Evolutionary conservation across 2,329 filamentous ascomycete genomes (phyloP).

Genomic region (Colletotrichum plurivorum): DNA sequence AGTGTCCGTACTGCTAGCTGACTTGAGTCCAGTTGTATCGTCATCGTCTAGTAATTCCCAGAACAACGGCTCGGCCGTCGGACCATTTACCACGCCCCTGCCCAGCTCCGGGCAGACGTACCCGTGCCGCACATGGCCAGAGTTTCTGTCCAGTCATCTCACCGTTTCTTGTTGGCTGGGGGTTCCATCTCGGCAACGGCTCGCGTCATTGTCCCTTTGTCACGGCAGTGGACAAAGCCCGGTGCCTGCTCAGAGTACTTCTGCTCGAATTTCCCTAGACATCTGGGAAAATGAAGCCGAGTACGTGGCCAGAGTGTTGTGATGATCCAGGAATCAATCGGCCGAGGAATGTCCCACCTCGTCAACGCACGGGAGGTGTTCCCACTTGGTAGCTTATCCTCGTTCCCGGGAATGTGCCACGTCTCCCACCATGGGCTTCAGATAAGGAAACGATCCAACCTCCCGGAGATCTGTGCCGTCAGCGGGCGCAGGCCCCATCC

Average conservation of each 20-base stretch:
- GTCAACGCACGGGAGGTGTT: neutral
- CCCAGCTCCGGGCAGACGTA: neutral
- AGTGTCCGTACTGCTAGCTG: no score
- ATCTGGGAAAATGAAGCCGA: neutral
- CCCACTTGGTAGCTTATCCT: neutral
- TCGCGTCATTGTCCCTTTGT: neutral
- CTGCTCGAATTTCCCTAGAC: neutral
- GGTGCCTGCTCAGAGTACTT: no score
- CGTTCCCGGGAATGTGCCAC: neutral
- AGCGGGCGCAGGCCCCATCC: neutral
- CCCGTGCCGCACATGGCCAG: neutral
- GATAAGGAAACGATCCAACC: slow-evolving; percentile 8
- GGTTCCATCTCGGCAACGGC: neutral
- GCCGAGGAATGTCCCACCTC: slow-evolving; percentile 17
- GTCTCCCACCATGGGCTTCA: neutral
- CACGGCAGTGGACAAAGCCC: neutral
- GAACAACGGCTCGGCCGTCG: neutral
- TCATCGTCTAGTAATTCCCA: neutral
- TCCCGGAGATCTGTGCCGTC: slow-evolving; percentile 1
- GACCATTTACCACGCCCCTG: neutral
- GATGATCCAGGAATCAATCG: neutral
- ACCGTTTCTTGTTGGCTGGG: neutral
- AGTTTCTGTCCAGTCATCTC: neutral
- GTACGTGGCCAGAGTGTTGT: neutral
- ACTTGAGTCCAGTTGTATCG: neutral